Base-by-base conservation (phyloP, 2,329 filamentous ascomycete species). In the Lasiodiplodia sp. region DNA sequence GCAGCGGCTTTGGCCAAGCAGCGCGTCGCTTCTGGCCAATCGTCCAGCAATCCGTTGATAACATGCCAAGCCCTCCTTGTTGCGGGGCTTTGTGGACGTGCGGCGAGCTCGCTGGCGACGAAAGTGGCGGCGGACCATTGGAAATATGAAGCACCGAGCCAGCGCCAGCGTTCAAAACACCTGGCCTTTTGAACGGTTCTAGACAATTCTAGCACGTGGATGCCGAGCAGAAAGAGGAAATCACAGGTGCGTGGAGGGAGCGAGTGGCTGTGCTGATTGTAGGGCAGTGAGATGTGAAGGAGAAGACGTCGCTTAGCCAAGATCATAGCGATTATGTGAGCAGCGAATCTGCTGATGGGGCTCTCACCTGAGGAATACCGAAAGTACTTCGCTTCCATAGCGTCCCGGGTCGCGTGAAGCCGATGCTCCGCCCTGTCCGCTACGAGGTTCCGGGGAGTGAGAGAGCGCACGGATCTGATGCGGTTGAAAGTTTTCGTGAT, bases 101-200 rank as follows among this genome's bases (percentile, higher is more conserved):
- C n/a, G 16, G n/a, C 47, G 47, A 51, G 47, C 47, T 51, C 47
- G n/a, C n/a, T 51, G 47, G n/a, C 47, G 47, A 51, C 47, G 47
- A 51, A 51, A 51, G 47, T 51, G 47, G 47, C n/a, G 47, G 12
- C n/a, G 47, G 47, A 51, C 47, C 47, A 51, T 51, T 51, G 47
- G n/a, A 51, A 51, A 51, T 51, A 51, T 21, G 16, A n/a, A 5
- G n/a, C 47, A 12, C 16, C 47, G 16, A 51, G 47, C 47, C 47
- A 51, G n/a, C 47, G 47, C 47, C 47, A 51, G n/a, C 14, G 47
- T 51, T 51, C n/a, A 21, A 51, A 51, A 51, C 25, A 51, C n/a
- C n/a, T 51, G 7, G 14, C 14, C 10, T 21, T 18, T 51, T 51
- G 16, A 51, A 51, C 16, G 47, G 47, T 51, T 51, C 47, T 51